These are phyloP conservation scores for Fusarium humuli DNA, from an alignment of 2,329 filamentous ascomycete genomes.

Conservation along the genomic window DNA sequence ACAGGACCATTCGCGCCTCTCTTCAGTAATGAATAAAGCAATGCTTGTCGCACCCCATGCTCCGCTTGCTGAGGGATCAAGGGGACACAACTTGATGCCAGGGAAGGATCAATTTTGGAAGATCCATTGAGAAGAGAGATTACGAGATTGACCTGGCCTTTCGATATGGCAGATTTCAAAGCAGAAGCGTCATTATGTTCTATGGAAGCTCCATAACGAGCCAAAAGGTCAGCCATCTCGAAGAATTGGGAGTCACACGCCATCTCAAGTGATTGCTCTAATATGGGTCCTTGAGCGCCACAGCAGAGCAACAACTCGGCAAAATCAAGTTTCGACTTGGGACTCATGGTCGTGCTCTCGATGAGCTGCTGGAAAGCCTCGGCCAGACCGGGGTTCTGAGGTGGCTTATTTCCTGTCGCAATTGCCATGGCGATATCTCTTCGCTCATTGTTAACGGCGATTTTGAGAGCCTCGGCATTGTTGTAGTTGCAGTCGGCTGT, in stretches of 20 bases:
- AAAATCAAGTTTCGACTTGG: slow-evolving; percentile 63
- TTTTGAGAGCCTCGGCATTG: slow-evolving; percentile 63
- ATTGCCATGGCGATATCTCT: slow-evolving; percentile 68
- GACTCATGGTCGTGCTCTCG: slow-evolving; percentile 58
- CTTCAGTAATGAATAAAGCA: slow-evolving; percentile 61
- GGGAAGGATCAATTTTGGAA: slow-evolving; percentile 56
- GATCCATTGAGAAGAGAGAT: slow-evolving; percentile 59
- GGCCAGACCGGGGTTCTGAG: slow-evolving; percentile 60
- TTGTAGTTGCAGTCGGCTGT: slow-evolving; percentile 66
- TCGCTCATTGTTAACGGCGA: slow-evolving; percentile 61
- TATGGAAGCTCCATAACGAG: slow-evolving; percentile 65
- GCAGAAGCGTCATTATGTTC: slow-evolving; percentile 64
- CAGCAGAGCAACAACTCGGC: slow-evolving; percentile 69
- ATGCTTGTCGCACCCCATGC: slow-evolving; percentile 57
- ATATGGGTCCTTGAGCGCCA: slow-evolving; percentile 64
- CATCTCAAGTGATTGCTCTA: slow-evolving; percentile 61
- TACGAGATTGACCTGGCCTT: slow-evolving; percentile 60
- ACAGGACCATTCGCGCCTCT: slow-evolving; percentile 62
- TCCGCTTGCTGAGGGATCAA: slow-evolving; percentile 61
- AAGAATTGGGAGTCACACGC: slow-evolving; percentile 63
- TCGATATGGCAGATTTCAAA: slow-evolving; percentile 60
- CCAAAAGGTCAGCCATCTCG: slow-evolving; percentile 66
- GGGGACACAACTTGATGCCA: slow-evolving; percentile 63
- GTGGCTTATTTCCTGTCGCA: slow-evolving; percentile 64
- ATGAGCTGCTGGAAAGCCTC: slow-evolving; percentile 63